A percentile compares a stretch with the other conserved stretches of the same genome.
Conservation (phyloP, 768 basidiomycete species). For the Imleria badia region DNA sequence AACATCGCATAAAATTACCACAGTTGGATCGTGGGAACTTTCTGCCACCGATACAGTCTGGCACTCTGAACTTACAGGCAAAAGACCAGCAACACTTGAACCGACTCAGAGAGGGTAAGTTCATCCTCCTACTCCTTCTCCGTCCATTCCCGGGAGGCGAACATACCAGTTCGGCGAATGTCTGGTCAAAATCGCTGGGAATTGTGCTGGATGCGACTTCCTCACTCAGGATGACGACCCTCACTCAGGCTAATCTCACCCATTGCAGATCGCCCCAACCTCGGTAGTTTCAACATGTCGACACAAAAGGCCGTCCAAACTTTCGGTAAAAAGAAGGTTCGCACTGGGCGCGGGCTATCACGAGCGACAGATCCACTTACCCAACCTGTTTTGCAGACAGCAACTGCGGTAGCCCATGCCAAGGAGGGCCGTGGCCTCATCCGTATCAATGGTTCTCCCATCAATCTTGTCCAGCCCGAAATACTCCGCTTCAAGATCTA, state of each 20-base stretch:
- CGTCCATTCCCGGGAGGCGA: not conserved
- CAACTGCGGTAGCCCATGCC: conserved; percentile 96
- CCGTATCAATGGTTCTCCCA: conserved; percentile 95
- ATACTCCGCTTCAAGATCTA: conserved; percentile 98
- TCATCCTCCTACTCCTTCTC: conserved; percentile 8
- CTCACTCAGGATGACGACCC: conserved; percentile 39
- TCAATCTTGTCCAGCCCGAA: conserved; percentile 92
- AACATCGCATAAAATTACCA: conserved; percentile 8
- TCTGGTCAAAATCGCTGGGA: conserved; percentile 23
- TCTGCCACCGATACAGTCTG: not conserved
- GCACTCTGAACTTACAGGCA: not conserved
- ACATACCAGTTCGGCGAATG: not conserved
- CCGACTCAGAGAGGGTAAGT: conserved; percentile 42
- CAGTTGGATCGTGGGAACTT: conserved; percentile 28
- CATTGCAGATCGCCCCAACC: conserved; percentile 20
- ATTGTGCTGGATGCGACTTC: conserved; percentile 41
- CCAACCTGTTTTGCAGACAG: conserved; percentile 58
- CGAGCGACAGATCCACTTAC: not conserved
- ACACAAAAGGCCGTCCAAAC: conserved; percentile 91
- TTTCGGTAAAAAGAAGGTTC: conserved; percentile 99
- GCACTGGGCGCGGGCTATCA: conserved; percentile 18
- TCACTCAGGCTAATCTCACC: conserved; percentile 22
- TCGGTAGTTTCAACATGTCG: conserved; percentile 55
- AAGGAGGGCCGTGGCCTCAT: conserved; percentile 96
- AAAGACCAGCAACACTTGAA: conserved; percentile 27